Base-by-base conservation (phyloP, 495 filamentous ascomycete genomes). In the Jackrogersella multiformis region DNA sequence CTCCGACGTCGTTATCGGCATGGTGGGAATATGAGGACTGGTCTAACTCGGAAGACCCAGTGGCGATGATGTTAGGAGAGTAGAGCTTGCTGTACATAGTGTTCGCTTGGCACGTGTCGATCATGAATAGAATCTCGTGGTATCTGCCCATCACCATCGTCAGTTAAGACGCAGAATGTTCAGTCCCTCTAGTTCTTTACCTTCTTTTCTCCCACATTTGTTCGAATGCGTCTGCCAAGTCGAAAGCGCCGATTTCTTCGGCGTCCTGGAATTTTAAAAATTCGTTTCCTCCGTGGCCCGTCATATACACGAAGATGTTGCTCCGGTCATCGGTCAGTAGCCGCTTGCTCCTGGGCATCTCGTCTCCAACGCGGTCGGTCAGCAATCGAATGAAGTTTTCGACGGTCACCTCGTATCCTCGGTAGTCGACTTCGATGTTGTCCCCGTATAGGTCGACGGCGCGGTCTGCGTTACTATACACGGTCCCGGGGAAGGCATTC, bases 141-240 rank as follows among this genome's bases (percentile, higher is more conserved):
- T 93, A 93, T 72, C 87, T 89, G 53, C 41, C 7, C 16, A 51
- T 36, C 18, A 20, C 1, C 49, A 23, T 38, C 18, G 56, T 64
- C 28, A 69, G 56, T 42, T 12, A 36, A 6, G 18, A 67, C 9
- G 24, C 42, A 68, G 56, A 41, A n/a, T n/a, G 23, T 34, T 49
- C 7, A 5, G 16, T 44, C 23, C 18, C 8, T 18, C 21, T 18
- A 32, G 74, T 57, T 1, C 13, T 4, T 56, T 84, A 94, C 79
- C 95, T 86, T 81, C 94, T 93, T 88, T 99, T 99, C 82, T 99
- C 96, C 92, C 94, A 97, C 95, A 99, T 99, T 85, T 99, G 95
- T 77, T 94, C 94, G 76, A 99, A 98, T 10, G 96, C 95, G 81
- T 99, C 92, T 23, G 95, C 95, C 52, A 99, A 79, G 81, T 99